Conservation (phyloP, 2,329 filamentous ascomycete species). For the Cladosporium austrohemisphaericum region DNA sequence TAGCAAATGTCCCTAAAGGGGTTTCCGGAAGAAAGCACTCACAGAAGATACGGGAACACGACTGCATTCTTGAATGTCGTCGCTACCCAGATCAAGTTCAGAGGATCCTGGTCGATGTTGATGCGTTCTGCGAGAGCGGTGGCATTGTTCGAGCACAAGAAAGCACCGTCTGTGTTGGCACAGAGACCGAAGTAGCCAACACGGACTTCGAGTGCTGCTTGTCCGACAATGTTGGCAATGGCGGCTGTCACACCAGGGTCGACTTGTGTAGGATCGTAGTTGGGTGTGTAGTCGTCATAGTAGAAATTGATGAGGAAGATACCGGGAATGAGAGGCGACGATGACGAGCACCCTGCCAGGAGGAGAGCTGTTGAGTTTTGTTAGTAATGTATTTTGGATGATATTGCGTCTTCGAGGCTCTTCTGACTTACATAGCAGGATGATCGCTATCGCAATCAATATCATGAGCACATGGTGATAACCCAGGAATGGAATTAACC, state of each 20-base stretch:
- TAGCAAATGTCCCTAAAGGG: slow-evolving; percentile 9
- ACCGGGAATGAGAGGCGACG: slow-evolving; percentile 86
- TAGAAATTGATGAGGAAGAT: slow-evolving; percentile 99
- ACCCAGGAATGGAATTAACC: slow-evolving; percentile 59
- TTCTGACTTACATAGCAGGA: slow-evolving; percentile 84
- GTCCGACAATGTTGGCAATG: slow-evolving; percentile 84
- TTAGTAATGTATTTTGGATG: neutral
- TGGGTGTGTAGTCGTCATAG: slow-evolving; percentile 81
- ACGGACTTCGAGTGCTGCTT: slow-evolving; percentile 78
- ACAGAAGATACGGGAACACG: slow-evolving; percentile 96
- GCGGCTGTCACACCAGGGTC: slow-evolving; percentile 82
- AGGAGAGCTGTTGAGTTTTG: slow-evolving; percentile 63
- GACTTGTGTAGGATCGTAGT: slow-evolving; percentile 81
- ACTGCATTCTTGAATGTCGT: slow-evolving; percentile 98
- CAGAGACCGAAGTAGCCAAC: slow-evolving; percentile 99
- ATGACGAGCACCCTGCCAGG: slow-evolving; percentile 93
- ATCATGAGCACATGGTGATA: slow-evolving; percentile 95
- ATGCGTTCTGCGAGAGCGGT: slow-evolving; percentile 88
- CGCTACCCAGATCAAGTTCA: slow-evolving; percentile 96
- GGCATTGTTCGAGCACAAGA: slow-evolving; percentile 96
- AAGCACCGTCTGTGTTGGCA: slow-evolving; percentile 84
- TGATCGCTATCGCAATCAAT: slow-evolving; percentile 86
- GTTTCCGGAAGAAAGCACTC: slow-evolving; percentile 35
- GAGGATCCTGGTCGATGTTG: slow-evolving; percentile 83
- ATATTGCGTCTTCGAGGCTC: too few species aligned